A percentile compares a stretch with the other conserved stretches of the same genome.
phyloP scores from a whole-genome alignment of 2,329 filamentous ascomycete species.

The Alternaria sp. region DNA sequence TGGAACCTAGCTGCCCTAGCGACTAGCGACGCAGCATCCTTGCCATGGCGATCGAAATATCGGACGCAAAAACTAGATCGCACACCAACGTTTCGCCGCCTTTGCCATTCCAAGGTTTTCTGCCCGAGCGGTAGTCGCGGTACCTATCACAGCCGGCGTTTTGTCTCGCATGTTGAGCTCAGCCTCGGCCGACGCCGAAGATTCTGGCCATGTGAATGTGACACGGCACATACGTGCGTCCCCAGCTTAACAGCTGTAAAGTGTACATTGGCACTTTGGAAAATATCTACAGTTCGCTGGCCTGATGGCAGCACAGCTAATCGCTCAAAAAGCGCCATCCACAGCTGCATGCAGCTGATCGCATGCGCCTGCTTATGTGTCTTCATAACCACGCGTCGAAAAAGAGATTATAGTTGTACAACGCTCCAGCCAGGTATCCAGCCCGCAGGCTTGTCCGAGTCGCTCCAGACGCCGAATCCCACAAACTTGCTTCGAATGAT shows the following conservation, averaged over 20 bases:
- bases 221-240: not conserved
- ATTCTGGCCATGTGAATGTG: not conserved
- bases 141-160: not conserved
- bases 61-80: not conserved
- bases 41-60: not conserved
- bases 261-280: not conserved
- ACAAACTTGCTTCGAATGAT: not conserved
- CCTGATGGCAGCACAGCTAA: not conserved
- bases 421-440: not conserved
- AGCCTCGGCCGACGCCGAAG: not conserved
- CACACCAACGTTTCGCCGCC: not conserved
- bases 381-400: not conserved
- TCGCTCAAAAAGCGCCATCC: not conserved
- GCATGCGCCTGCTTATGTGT: not conserved
- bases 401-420: not conserved
- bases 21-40: not conserved
- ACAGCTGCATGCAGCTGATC: not conserved
- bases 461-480: not conserved
- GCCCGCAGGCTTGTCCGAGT: not conserved
- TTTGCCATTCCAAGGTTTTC: not conserved
- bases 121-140: not conserved
- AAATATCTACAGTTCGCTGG: not conserved
- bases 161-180: not conserved
- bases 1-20: not conserved
- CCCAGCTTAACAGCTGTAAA: not conserved